Evolutionary conservation across 2,329 filamentous ascomycete genomes (phyloP), one percentile per base, ranked within the genome.

Genomic region (Aspergillus sp.): DNA sequence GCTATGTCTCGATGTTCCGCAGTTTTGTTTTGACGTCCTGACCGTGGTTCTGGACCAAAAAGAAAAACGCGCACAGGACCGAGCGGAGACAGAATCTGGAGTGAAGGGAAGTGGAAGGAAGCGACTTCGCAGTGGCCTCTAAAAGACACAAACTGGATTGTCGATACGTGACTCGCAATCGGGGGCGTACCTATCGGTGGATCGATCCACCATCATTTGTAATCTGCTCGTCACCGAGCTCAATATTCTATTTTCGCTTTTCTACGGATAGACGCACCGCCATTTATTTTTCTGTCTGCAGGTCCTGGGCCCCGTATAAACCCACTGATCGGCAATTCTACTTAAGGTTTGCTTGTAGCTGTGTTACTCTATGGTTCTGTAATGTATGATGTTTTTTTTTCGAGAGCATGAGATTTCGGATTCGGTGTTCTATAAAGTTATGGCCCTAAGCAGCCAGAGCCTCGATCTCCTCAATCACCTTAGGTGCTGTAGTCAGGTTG

Each of bases 1-100:
- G 46, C 85, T 96, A 75, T 96, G 93, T 77, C 78, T 96, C 72
- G 90, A 96, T 77, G 92, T 88, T 72, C 93, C 93, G 17, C 89
- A 96, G 71, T 97, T 97, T 72, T 90, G 90, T 70, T 97, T 93
- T 79, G 93, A 97, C 74, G 90, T 98, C 56, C 84, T 97, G 59
- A 92, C 86, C 23, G 68, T 79, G 31, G 73, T 79, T 23, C 65
- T 80, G 37, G 77, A 80, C 60, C 71, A 75, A 40, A 77, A 75
- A 59, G 77, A 80, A 59, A 79, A 77, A 67, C 66, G 70, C 23
- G 64, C 62, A 4, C 66, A 71, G 45, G 72, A 75, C 56, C 70
- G 70, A 50, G 67, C 66, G 9, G 74, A 78, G 27, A 61, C 61
- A 2, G 75, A 76, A 43, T 70, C 70, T 3, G 66, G 63, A 15